Evolutionary conservation across 2,329 filamentous ascomycete species (phyloP).

Genomic region (Coniochaeta sp.): DNA sequence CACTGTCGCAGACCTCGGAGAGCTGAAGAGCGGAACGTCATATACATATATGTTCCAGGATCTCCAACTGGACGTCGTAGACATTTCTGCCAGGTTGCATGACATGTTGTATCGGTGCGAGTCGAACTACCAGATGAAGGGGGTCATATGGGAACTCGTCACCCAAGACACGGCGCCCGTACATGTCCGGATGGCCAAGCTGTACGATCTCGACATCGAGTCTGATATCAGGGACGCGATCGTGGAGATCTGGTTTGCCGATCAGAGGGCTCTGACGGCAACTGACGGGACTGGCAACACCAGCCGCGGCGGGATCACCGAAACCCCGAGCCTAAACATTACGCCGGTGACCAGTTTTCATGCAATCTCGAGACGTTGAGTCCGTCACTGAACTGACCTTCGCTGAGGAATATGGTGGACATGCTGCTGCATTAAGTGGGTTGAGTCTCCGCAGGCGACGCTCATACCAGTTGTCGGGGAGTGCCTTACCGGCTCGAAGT

Average conservation of each 20-base stretch:
- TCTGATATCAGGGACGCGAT: conserved; percentile 12
- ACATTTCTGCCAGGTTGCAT: conserved; percentile 10
- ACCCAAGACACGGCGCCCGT: conserved; percentile 3
- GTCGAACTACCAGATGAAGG: conserved; percentile 14
- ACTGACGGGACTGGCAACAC: neutral
- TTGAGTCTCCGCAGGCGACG: too few relatives aligned
- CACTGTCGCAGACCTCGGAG: conserved; percentile 8
- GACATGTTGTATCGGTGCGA: conserved; percentile 15
- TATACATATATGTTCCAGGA: neutral
- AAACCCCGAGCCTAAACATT: neutral
- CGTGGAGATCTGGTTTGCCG: conserved; percentile 18
- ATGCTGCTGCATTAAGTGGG: too few relatives aligned
- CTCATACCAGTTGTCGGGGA: too few relatives aligned
- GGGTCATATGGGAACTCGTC: conserved; percentile 11
- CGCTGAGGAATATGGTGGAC: too few relatives aligned
- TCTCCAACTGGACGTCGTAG: conserved; percentile 14
- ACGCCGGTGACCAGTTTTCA: neutral
- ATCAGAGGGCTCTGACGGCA: conserved; percentile 6
- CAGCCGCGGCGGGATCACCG: neutral
- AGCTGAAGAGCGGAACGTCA: conserved; percentile 3
- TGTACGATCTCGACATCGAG: conserved; percentile 9
- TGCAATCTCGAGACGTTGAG: neutral
- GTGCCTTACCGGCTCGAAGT: too few relatives aligned
- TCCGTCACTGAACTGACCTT: neutral
- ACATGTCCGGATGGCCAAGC: conserved; percentile 8